Conservation (phyloP, 2,329 filamentous ascomycete genomes). For the Saccharata proteae region DNA sequence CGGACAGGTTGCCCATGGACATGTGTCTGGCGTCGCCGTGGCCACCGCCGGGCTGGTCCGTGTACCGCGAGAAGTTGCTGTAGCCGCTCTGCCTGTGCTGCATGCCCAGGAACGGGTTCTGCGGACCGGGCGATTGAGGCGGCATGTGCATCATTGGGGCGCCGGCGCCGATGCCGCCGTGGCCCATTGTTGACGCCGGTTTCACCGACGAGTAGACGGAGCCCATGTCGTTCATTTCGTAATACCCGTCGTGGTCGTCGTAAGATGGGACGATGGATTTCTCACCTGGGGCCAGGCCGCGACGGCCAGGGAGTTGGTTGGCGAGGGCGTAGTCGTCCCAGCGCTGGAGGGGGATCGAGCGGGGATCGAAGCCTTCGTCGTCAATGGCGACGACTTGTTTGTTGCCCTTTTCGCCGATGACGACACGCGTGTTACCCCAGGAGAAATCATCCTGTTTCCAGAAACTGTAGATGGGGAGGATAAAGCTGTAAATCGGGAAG, state of each 20-base stretch:
- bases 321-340: constrained; percentile 91
- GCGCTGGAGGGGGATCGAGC: constrained; percentile 82
- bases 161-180: constrained; percentile 56
- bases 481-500: constrained; percentile 84
- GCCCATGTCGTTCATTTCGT: constrained; percentile 97
- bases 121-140: constrained; percentile 66
- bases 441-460: constrained; percentile 99
- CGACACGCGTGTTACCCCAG: constrained; percentile 97
- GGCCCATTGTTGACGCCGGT: constrained; percentile 73
- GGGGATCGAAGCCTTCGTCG: constrained; percentile 76
- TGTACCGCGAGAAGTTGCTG: constrained; percentile 52
- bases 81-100: constrained; percentile 56
- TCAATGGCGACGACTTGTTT: constrained; percentile 85
- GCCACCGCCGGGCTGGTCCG: constrained; percentile 45
- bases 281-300: constrained; percentile 52
- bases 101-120: constrained; percentile 52
- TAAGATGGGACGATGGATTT: constrained; percentile 47
- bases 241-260: constrained; percentile 62
- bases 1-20: constrained; percentile 46
- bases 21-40: constrained; percentile 37
- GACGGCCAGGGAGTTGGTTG: constrained; percentile 84
- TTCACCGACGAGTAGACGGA: constrained; percentile 90
- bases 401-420: constrained; percentile 83
- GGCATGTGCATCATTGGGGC: constrained; percentile 60
- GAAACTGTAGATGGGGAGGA: constrained; percentile 93